Base-by-base conservation (phyloP, 163 green algal genomes). In the Chlorella variabilis region DNA sequence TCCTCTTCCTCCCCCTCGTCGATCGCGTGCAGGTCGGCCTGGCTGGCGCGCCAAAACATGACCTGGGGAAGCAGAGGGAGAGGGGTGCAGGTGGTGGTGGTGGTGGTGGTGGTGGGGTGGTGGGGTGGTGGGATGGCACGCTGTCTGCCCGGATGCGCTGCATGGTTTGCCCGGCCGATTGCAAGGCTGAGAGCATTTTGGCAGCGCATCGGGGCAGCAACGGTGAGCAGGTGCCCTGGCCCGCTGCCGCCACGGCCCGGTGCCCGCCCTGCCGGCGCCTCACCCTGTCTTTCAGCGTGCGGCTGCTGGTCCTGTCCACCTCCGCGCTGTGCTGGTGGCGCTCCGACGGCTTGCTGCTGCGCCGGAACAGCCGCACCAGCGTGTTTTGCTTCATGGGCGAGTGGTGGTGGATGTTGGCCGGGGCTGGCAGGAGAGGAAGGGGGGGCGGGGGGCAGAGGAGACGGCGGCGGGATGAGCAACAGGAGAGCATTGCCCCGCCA, bases 41-140 rank as follows among this genome's bases (percentile, higher is more conserved):
- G 21, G n/a, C 36, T 58, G 34, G 15, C 18, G 13, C 73, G 56
- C 73, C 73, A 80, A 17, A 80, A 80, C 73, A 80, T 31, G 38
- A 70, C 36, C 73, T 80, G 71, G n/a, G n/a, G n/a, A n/a, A n/a
- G n/a, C 18, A n/a, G 13, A 6, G 5, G 11, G 2, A 17, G 9
- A 51, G 9, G 42, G 9, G 9, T 8, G 9, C 9, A 13, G 42
- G 9, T 13, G 42, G 42, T 51, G 42, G 8, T 13, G 42, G 42
- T 13, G 42, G 42, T 13, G 42, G 13, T 8, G 13, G 42, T 13
- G 42, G 9, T 8, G 9, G 9, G 42, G n/a, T n/a, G n/a, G n/a
- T n/a, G n/a, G n/a, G n/a, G n/a, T n/a, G n/a, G n/a, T n/a, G n/a
- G n/a, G n/a, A n/a, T n/a, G n/a, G n/a, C n/a, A n/a, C n/a, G n/a